Evolutionary conservation across 1,284 basidiomycete genomes (phyloP).

Genomic region (Phellinidium pouzarii): DNA sequence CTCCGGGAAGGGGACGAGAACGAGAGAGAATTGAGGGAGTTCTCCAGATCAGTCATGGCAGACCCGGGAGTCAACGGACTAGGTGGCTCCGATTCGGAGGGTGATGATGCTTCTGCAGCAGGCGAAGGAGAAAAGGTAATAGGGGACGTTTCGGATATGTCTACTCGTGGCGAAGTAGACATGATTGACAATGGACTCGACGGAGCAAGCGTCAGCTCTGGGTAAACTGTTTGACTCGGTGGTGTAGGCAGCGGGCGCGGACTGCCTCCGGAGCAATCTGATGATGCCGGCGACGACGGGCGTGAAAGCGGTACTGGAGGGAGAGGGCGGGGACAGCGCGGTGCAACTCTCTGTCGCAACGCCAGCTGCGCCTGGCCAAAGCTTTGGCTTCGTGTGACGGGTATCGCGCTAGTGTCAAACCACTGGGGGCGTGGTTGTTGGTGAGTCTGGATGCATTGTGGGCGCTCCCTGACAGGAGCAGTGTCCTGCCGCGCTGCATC

Average conservation of each 20-base stretch:
- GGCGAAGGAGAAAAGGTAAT: not conserved
- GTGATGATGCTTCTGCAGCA: not conserved
- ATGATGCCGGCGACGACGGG: constrained; percentile 6
- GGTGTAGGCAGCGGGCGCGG: constrained; percentile 2
- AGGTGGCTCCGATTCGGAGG: not conserved
- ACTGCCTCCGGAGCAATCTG: not conserved
- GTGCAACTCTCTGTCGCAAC: not conserved
- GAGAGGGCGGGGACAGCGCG: constrained; percentile 5
- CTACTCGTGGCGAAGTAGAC: not conserved
- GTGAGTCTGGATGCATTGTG: not conserved
- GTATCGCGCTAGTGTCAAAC: not conserved
- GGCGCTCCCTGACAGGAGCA: not conserved
- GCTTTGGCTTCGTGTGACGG: constrained; percentile 2
- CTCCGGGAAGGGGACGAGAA: not conserved
- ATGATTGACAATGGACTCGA: not conserved
- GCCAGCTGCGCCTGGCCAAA: not conserved
- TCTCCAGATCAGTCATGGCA: not conserved
- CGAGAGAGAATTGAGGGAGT: not conserved
- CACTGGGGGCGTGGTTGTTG: not conserved
- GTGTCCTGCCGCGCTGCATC: not conserved
- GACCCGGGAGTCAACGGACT: not conserved
- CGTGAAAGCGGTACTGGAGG: constrained; percentile 12
- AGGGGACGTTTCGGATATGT: not conserved
- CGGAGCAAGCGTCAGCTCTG: not conserved
- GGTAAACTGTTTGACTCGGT: not conserved